These are phyloP conservation scores for Russula lepida DNA, from an alignment of 768 basidiomycete genomes.

Conservation along the genomic window DNA sequence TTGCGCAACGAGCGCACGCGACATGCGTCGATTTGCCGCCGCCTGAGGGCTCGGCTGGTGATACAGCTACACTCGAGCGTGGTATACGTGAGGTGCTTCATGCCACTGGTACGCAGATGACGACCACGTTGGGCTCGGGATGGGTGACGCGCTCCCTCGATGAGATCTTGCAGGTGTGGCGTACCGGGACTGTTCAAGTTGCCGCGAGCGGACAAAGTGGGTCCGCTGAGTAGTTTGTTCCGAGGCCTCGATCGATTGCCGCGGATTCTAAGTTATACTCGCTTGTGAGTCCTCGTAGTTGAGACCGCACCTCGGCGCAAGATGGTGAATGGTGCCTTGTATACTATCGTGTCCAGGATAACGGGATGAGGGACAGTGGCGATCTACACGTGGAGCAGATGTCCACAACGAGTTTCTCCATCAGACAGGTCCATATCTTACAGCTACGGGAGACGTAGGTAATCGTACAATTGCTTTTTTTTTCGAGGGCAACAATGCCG, in stretches of 20 bases:
- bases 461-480: not conserved
- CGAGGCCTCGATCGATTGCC: not conserved
- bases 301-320: not conserved
- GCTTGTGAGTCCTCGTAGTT: not conserved
- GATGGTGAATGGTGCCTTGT: not conserved
- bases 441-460: not conserved
- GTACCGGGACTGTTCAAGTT: not conserved
- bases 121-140: constrained; percentile 56
- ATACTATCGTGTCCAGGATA: not conserved
- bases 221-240: not conserved
- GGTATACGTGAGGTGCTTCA: constrained; percentile 84
- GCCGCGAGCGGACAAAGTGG: not conserved
- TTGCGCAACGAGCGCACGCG: constrained; percentile 54
- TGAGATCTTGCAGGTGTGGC: constrained; percentile 57
- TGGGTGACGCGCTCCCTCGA: constrained; percentile 67
- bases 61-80: constrained; percentile 31
- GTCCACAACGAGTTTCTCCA: not conserved
- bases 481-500: not conserved
- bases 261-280: not conserved
- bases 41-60: constrained; percentile 40
- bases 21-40: constrained; percentile 43
- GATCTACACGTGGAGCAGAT: not conserved
- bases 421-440: not conserved
- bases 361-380: not conserved
- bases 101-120: constrained; percentile 76